A percentile compares a stretch with the other conserved stretches of the same genome.
Conservation (phyloP, 805 yeast species). For the Candida maesae region DNA sequence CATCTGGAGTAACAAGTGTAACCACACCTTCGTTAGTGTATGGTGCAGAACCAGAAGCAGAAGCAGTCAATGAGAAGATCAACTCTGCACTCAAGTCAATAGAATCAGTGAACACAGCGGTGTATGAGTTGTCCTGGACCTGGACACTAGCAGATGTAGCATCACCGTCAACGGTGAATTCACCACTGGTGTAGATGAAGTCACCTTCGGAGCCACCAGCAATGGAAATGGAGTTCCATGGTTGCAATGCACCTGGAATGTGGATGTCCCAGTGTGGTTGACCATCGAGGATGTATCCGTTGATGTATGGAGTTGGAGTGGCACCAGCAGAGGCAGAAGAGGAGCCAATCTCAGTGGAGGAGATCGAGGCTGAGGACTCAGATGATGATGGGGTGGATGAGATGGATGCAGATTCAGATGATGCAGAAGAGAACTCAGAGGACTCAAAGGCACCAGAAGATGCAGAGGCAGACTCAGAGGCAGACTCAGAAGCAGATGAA, state of each 20-base stretch:
- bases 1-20: not conserved
- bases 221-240: conserved; percentile 16
- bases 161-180: conserved; percentile 10
- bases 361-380: not conserved
- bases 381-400: not conserved
- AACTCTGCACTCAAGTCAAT: conserved; percentile 2
- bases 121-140: not conserved
- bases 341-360: not conserved
- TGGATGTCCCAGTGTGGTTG: not conserved
- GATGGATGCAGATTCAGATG: not conserved
- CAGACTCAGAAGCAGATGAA: not conserved
- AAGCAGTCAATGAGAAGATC: not conserved
- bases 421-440: not conserved
- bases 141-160: not conserved
- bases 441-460: not conserved
- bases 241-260: not conserved
- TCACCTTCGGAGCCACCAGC: conserved; percentile 3
- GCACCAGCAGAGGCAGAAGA: conserved; percentile 2
- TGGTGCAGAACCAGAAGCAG: not conserved
- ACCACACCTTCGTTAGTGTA: not conserved
- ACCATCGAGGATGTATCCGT: not conserved
- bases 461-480: not conserved
- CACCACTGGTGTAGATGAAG: conserved; percentile 11
- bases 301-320: not conserved
- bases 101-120: conserved; percentile 1